These are phyloP conservation scores for Colletotrichum agaves DNA, from an alignment of 2,329 filamentous ascomycete genomes.

Conservation along the genomic window DNA sequence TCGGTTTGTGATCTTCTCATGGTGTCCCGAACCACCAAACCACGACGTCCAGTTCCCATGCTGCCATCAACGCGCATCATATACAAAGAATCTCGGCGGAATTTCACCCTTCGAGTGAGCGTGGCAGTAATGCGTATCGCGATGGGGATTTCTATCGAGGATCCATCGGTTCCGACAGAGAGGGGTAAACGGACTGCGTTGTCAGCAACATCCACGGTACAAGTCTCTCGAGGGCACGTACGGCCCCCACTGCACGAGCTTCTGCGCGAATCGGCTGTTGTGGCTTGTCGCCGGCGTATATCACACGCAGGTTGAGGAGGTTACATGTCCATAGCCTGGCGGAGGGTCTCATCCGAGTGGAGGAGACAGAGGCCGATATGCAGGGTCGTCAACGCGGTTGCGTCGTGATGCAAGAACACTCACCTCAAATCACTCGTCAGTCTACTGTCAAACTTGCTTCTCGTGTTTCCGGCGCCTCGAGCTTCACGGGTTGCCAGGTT, in stretches of 20 bases:
- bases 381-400: slow-evolving; percentile 1
- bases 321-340: slow-evolving; percentile 8
- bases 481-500: no score
- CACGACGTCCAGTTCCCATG: background rate
- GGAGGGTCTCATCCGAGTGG: slow-evolving; percentile 13
- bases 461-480: background rate
- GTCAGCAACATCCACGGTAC: background rate
- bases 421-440: background rate
- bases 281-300: slow-evolving; percentile 10
- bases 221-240: background rate
- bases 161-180: background rate
- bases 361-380: background rate
- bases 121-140: background rate
- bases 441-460: background rate
- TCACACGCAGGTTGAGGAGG: slow-evolving; percentile 9
- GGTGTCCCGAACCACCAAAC: background rate
- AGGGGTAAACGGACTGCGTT: background rate
- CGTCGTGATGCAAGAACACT: background rate
- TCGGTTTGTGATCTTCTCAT: slow-evolving; percentile 9
- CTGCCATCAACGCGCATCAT: background rate
- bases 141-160: background rate
- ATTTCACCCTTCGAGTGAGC: background rate
- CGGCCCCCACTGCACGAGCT: slow-evolving; percentile 6
- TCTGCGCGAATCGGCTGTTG: slow-evolving; percentile 27
- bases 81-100: background rate